Base-by-base conservation (phyloP, 1,139 yeast genomes). In the Maudiozyma humilis region DNA sequence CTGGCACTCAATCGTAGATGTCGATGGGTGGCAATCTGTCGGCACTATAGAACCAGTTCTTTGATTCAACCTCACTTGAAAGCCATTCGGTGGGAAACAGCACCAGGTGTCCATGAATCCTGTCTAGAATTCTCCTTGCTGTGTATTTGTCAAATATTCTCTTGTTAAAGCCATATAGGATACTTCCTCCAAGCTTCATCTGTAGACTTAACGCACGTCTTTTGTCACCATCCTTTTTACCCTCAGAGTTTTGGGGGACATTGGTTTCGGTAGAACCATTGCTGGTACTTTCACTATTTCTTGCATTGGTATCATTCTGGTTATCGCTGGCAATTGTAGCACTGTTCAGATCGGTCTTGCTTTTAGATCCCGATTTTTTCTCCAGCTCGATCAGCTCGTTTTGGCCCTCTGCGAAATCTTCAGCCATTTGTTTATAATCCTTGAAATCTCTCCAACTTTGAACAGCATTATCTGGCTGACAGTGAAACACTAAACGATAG, bases 21-120 rank as follows among this genome's bases (percentile, higher is more conserved):
- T 91, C 97, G 47, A 91, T 79, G 2, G 99, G 99, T 8, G 97
- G 96, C 38, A 91, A 70, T 59, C 95, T 78, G 61, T 91, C 99
- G 44, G 94, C 82, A 54, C 82, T 86, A 69, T 87, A 89, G 63
- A 88, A 88, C 97, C 97, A 91, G 59, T 93, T 91, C 19, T 86
- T 91, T 4, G 84, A 78, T 45, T 88, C 95, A 41, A 88, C 76
- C 63, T 91, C 98, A 48, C 80, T 76, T 56, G 77, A 70, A 42
- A 93, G 72, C 98, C 98, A 93, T 48, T 87, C 89, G 0, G 86
- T 73, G 0, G 98, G 97, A 70, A 89, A 91, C 23, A 82, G 60
- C 3, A 93, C 97, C 56, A 93, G 67, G 59, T 91, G 84, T 3
- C 99, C 99, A 47, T 82, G 83, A n/a, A 91, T 71, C 47, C 86